These are phyloP conservation scores for Mycogone perniciosa DNA, from an alignment of 2,329 filamentous ascomycete genomes.

Conservation along the genomic window DNA sequence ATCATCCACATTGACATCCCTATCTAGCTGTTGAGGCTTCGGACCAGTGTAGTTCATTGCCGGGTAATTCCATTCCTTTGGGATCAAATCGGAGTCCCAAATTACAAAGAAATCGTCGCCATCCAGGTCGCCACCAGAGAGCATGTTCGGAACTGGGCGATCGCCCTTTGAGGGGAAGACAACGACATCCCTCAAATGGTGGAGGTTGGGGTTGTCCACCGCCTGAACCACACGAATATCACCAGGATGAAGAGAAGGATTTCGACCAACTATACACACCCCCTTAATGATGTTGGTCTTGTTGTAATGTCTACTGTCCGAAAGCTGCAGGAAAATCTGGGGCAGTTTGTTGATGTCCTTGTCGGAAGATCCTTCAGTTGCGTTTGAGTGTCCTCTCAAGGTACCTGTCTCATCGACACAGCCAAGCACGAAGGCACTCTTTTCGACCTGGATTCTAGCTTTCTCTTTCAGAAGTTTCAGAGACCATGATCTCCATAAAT, in stretches of 20 bases:
- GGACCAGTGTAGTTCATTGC: constrained; percentile 72
- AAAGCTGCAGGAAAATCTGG: constrained; percentile 84
- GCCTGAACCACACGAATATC: constrained; percentile 85
- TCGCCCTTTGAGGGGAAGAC: constrained; percentile 82
- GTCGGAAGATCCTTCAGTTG: constrained; percentile 32
- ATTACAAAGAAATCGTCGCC: constrained; percentile 94
- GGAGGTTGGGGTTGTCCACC: constrained; percentile 65
- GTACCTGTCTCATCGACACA: constrained; percentile 79
- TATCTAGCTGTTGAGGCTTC: constrained; percentile 47
- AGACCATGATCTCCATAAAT: constrained; percentile 83
- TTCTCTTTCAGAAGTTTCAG: constrained; percentile 91
- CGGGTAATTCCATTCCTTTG: constrained; percentile 59
- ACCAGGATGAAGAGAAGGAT: constrained; percentile 88
- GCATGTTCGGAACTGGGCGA: constrained; percentile 83
- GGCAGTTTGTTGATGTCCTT: constrained; percentile 55
- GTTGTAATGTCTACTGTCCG: constrained; percentile 45
- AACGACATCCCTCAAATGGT: constrained; percentile 75
- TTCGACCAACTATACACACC: constrained; percentile 77
- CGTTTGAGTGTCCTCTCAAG: constrained; percentile 63
- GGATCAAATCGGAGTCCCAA: constrained; percentile 75
- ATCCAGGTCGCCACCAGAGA: constrained; percentile 90
- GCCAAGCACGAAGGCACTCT: constrained; percentile 83
- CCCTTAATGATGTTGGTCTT: constrained; percentile 64
- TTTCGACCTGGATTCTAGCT: constrained; percentile 71
- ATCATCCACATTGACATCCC: constrained; percentile 63